These are phyloP conservation scores for Glonium stellatum DNA, from an alignment of 495 filamentous ascomycete species.

Conservation along the genomic window DNA sequence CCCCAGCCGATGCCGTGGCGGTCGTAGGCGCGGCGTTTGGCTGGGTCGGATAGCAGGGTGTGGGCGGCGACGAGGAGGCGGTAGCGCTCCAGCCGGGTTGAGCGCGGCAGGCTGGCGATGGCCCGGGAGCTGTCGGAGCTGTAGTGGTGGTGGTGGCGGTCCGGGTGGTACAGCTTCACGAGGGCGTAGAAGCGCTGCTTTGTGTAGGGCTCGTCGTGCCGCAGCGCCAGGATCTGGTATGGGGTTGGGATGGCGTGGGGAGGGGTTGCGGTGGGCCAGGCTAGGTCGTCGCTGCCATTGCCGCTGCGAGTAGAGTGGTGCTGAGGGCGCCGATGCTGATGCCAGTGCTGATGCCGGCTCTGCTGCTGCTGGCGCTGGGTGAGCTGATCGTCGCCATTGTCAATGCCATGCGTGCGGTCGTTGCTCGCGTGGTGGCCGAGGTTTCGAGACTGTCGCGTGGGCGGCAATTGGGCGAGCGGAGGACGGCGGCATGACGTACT, in stretches of 20 bases:
- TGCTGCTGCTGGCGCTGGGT: no score
- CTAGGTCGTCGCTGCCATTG: no score
- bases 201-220: slow-evolving; percentile 59
- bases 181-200: slow-evolving; percentile 81
- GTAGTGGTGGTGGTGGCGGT: slow-evolving; percentile 53
- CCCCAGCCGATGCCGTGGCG: slow-evolving; percentile 74
- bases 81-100: slow-evolving; percentile 73
- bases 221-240: slow-evolving; percentile 76
- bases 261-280: slow-evolving; percentile 19
- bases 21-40: slow-evolving; percentile 75
- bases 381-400: no score
- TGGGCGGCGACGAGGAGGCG: slow-evolving; percentile 80
- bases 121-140: slow-evolving; percentile 15
- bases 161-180: slow-evolving; percentile 93
- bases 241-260: slow-evolving; percentile 57
- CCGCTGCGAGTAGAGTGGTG: no score
- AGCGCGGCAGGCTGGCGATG: slow-evolving; percentile 36
- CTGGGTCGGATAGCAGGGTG: slow-evolving; percentile 78
- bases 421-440: slow-evolving; percentile 9
- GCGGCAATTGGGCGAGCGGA: neutral
- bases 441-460: slow-evolving; percentile 9
- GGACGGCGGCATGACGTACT: slow-evolving; percentile 20
- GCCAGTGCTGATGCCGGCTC: no score
- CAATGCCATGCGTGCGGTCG: slow-evolving; percentile 6
- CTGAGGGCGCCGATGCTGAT: no score